These are phyloP conservation scores for Trichoderma sp. DNA, from an alignment of 2,329 filamentous ascomycete genomes.

Conservation along the genomic window DNA sequence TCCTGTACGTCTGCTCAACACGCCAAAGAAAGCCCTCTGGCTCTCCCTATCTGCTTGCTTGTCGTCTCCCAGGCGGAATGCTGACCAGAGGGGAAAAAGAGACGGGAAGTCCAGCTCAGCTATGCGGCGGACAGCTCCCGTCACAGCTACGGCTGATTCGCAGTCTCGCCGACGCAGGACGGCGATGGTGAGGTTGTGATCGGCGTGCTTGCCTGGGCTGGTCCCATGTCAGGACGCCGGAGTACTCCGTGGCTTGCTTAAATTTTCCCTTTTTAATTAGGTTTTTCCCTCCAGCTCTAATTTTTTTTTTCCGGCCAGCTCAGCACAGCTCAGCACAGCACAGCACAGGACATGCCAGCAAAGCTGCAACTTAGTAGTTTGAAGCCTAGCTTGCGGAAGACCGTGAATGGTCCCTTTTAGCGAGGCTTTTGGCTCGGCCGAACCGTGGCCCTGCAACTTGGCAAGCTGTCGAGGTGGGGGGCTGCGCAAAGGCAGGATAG, in stretches of 20 bases:
- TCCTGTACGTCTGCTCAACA: not conserved
- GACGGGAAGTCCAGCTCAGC: not conserved
- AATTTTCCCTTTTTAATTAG: not conserved
- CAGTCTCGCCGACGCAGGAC: not conserved
- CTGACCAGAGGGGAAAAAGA: not conserved
- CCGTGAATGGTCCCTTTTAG: not conserved
- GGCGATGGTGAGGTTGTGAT: slow-evolving; percentile 16
- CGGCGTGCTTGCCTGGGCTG: not conserved
- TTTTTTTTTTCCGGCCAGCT: not conserved
- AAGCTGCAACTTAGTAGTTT: not conserved
- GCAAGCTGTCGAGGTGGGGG: not conserved
- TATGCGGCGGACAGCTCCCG: not conserved
- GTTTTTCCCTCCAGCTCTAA: not conserved
- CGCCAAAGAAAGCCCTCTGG: not conserved
- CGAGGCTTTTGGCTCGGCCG: slow-evolving; percentile 10
- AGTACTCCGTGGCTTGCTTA: slow-evolving; percentile 6
- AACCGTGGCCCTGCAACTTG: not conserved
- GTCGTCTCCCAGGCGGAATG: not conserved
- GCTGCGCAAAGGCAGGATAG: not conserved
- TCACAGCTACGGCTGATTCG: not conserved
- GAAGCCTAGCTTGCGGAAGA: not conserved
- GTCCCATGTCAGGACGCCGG: slow-evolving; percentile 12
- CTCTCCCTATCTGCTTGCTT: not conserved
- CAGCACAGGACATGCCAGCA: not conserved
- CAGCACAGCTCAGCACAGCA: too few relatives aligned